A percentile compares a stretch with the other conserved stretches of the same genome.
Conservation (phyloP, 1,139 yeast species). For the Taiozyma sp. region DNA sequence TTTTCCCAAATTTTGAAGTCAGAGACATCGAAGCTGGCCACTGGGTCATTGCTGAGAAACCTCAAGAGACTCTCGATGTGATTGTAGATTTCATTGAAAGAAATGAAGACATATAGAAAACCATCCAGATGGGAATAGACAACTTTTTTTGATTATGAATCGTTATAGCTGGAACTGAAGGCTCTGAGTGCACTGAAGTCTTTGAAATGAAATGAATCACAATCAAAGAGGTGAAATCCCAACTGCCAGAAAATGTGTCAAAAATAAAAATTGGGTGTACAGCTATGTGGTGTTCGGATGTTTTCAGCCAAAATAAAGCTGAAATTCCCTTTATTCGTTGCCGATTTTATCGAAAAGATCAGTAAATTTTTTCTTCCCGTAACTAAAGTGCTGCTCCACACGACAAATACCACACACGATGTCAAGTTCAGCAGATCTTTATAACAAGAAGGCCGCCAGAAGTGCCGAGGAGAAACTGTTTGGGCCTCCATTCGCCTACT, state of each 20-base stretch:
- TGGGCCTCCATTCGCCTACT: constrained; percentile 22
- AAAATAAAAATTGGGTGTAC: neutral
- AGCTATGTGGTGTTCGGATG: neutral
- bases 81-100: constrained; percentile 55
- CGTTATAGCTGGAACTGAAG: neutral
- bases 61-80: constrained; percentile 55
- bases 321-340: neutral
- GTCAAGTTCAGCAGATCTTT: neutral
- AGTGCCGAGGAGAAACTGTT: constrained; percentile 17
- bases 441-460: neutral
- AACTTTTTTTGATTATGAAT: neutral
- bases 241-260: neutral
- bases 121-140: neutral
- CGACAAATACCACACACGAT: neutral
- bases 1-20: constrained; percentile 73
- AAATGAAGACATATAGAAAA: constrained; percentile 37
- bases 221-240: no score
- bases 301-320: neutral
- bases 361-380: neutral
- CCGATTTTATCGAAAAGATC: neutral
- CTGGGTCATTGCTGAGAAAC: constrained; percentile 84
- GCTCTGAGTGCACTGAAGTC: no score
- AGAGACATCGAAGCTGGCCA: constrained; percentile 82
- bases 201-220: no score
- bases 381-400: neutral